These are phyloP conservation scores for Aspergillus chevalieri DNA, from an alignment of 2,329 filamentous ascomycete species.

Conservation along the genomic window DNA sequence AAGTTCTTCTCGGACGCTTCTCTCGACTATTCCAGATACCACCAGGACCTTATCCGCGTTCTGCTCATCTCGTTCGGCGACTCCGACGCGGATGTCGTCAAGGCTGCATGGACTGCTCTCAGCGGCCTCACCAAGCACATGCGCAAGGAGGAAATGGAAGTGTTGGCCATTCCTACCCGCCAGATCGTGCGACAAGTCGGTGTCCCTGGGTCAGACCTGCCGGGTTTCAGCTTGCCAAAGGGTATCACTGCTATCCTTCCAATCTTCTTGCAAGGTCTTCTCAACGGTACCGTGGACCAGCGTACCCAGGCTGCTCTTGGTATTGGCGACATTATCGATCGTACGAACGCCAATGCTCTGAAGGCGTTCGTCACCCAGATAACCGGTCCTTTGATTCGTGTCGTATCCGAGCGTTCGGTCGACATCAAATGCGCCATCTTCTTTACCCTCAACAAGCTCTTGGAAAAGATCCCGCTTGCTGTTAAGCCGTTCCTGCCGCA, in stretches of 20 bases:
- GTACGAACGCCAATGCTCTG: conserved; percentile 77
- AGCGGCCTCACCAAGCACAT: conserved; percentile 81
- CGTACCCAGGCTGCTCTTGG: conserved; percentile 85
- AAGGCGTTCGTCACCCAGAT: conserved; percentile 97
- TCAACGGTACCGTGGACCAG: conserved; percentile 93
- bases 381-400: conserved; percentile 92
- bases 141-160: conserved; percentile 97
- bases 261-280: conserved; percentile 94
- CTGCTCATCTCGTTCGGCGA: conserved; percentile 92
- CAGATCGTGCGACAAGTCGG: conserved; percentile 84
- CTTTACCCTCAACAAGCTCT: conserved; percentile 84
- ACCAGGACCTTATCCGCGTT: conserved; percentile 87
- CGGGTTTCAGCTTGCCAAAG: conserved; percentile 87
- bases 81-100: conserved; percentile 73
- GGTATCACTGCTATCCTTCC: conserved; percentile 94
- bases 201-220: conserved; percentile 73
- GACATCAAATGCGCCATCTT: conserved; percentile 92
- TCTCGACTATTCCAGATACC: conserved; percentile 90
- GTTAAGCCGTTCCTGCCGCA: conserved; percentile 96
- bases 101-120: conserved; percentile 81
- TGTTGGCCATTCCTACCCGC: conserved; percentile 76
- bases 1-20: conserved; percentile 77
- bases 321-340: conserved; percentile 92
- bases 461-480: conserved; percentile 93
- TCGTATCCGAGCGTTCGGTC: conserved; percentile 90